A percentile compares a stretch with the other conserved stretches of the same genome.
Evolutionary conservation across 306 rosid species (phyloP).

Genomic region (Casuarina equisetifolia): DNA sequence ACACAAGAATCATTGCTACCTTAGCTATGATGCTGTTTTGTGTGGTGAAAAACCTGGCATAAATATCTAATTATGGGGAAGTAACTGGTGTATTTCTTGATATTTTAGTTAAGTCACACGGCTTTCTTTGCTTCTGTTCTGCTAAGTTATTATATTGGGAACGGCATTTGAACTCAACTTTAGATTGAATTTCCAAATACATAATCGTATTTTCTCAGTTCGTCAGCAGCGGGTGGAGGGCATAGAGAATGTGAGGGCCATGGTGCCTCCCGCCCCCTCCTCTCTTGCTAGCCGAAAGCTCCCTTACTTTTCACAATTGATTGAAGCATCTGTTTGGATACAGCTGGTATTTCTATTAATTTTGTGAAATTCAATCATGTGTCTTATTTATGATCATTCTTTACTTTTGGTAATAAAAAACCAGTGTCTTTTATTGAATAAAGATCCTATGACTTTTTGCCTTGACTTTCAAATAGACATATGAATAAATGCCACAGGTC

Average conservation of each 20-base stretch:
- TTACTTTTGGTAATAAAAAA: not conserved
- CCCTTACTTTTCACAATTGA: not conserved
- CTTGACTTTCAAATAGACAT: not conserved
- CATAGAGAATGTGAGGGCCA: slow-evolving; percentile 1
- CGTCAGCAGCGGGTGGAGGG: not conserved
- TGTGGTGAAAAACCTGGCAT: slow-evolving; percentile 8
- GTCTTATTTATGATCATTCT: not conserved
- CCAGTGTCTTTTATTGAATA: not conserved
- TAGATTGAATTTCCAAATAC: not conserved
- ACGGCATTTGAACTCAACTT: not conserved
- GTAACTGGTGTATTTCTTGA: slow-evolving; percentile 10
- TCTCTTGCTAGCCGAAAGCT: not conserved
- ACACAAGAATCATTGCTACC: not conserved
- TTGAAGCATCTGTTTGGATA: not conserved
- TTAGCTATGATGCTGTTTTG: not conserved
- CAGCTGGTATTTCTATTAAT: not conserved
- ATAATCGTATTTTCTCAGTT: not conserved
- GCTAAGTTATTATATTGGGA: not conserved
- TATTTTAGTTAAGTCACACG: not conserved
- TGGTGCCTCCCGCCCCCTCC: not conserved
- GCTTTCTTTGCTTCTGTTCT: slow-evolving; percentile 8
- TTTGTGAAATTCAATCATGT: not conserved
- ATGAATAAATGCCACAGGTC: not conserved
- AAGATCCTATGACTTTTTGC: not conserved
- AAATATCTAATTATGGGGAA: not conserved